phyloP scores from a whole-genome alignment of 169 alveolate species.

The Plasmodium sp. region DNA sequence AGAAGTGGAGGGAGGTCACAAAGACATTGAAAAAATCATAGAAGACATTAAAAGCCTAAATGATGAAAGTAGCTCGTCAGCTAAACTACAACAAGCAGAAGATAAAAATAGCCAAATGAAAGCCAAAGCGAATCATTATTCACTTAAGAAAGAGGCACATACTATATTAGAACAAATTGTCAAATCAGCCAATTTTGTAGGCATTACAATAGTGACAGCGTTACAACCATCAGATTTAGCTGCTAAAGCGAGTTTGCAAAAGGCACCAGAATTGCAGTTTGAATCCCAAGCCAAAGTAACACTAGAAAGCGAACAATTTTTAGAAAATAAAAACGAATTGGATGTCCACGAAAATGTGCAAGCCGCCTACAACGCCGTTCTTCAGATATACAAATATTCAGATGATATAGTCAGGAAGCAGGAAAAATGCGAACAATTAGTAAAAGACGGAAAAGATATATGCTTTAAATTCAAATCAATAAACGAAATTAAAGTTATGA shows the following conservation, averaged over 20 bases:
- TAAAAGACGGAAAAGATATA: not conserved
- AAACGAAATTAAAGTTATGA: not conserved
- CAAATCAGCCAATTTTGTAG: conserved; percentile 12
- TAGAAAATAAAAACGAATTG: not conserved
- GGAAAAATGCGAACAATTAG: not conserved
- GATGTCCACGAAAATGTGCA: not conserved
- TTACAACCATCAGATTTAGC: not conserved
- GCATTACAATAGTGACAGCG: not conserved
- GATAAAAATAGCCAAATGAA: not conserved
- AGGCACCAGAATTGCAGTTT: not conserved
- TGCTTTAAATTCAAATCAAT: not conserved
- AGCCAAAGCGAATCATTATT: not conserved
- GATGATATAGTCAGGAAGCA: not conserved
- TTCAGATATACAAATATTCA: conserved; percentile 12
- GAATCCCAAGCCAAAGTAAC: not conserved
- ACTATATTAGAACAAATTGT: not conserved
- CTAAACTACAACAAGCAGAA: not conserved
- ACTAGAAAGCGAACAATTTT: not conserved
- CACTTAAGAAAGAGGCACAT: not conserved
- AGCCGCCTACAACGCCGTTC: not conserved
- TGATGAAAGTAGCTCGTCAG: not conserved
- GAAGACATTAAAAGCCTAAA: not conserved
- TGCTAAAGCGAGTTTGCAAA: not conserved
- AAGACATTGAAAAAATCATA: not conserved
- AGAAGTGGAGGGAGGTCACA: not conserved